Evolutionary conservation across 192 early-diverging fungal species (phyloP), one percentile per base, ranked within the genome.

Genomic region (Dimargaris cristalligena): DNA sequence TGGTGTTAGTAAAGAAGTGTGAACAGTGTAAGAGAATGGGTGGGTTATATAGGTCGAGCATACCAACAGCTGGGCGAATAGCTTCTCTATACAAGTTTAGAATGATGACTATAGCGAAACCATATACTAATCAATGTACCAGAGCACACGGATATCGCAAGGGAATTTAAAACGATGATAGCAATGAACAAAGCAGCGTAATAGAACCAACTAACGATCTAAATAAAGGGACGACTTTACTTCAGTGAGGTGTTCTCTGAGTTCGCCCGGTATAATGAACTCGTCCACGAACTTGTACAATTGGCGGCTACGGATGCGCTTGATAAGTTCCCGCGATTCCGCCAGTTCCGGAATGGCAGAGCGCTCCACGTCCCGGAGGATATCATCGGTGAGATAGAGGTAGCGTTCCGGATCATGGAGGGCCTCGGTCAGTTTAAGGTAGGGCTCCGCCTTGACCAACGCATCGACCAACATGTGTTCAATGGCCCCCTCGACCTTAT

Each of bases 381-480:
- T 80, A 32, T 79, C 79, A 60, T 99, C 95, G 1, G 87, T 89
- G 44, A 99, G 70, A 61, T 78, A 59, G 29, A 84, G 62, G 68
- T 91, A 99, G 18, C 72, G 69, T 44, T 73, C 67, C 18, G 78
- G 77, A 69, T 79, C 70, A 33, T 79, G 63, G 34, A 99, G 74
- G 0, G 82, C 69, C 6, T 77, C 55, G 8, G 78, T 71, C 20
- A 90, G 75, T 13, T 75, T 63, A 59, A 96, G 64, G 26, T 78
- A 58, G 0, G 72, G 70, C 68, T 96, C 81, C 16, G 95, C 95
- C 8, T 74, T 72, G n/a, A 91, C 66, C 30, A 99, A 63, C 2
- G 84, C 86, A 60, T 99, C 93, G 16, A 80, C 79, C 11, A 96
- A 60, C 95, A 99, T 99, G 58, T 82, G 76, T 61, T 97, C 92